These are phyloP conservation scores for Macrophomina pseudophaseolina DNA, from an alignment of 2,329 filamentous ascomycete genomes.

Conservation along the genomic window DNA sequence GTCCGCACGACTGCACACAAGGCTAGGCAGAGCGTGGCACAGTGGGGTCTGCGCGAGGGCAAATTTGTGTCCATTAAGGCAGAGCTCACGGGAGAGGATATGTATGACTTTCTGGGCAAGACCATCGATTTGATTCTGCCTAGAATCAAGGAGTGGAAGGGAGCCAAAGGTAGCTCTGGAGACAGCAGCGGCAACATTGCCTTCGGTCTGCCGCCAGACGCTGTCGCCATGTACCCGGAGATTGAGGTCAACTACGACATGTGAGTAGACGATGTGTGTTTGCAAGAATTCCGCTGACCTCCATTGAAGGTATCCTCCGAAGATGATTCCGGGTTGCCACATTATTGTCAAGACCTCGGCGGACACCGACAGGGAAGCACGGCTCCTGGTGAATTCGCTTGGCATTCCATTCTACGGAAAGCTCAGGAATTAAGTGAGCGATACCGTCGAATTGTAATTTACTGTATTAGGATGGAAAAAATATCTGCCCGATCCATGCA, in stretches of 20 bases:
- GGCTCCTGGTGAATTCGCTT: conserved; percentile 72
- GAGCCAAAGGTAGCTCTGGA: conserved; percentile 76
- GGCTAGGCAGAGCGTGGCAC: conserved; percentile 71
- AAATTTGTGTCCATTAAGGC: conserved; percentile 77
- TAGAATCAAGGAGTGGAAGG: conserved; percentile 94
- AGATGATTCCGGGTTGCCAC: conserved; percentile 84
- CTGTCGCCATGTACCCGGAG: conserved; percentile 87
- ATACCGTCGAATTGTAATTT: not conserved
- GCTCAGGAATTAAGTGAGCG: conserved; percentile 55
- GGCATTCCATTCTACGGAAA: conserved; percentile 86
- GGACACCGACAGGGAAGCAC: conserved; percentile 81
- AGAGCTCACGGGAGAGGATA: conserved; percentile 77
- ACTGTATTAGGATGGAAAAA: not conserved
- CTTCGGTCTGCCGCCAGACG: conserved; percentile 77
- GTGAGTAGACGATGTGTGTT: conserved; percentile 60
- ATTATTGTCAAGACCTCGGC: conserved; percentile 85
- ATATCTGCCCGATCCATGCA: not conserved
- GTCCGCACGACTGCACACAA: conserved; percentile 72
- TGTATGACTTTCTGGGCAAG: conserved; percentile 91
- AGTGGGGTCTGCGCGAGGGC: conserved; percentile 75
- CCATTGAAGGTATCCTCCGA: conserved; percentile 61
- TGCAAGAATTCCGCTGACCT: conserved; percentile 41
- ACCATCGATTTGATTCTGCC: conserved; percentile 88
- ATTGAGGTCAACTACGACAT: conserved; percentile 91
- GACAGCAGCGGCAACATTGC: conserved; percentile 87